Evolutionary conservation across 345 rosid genomes (phyloP), one percentile per base, ranked within the genome.

Genomic region (Turnera subulata): DNA sequence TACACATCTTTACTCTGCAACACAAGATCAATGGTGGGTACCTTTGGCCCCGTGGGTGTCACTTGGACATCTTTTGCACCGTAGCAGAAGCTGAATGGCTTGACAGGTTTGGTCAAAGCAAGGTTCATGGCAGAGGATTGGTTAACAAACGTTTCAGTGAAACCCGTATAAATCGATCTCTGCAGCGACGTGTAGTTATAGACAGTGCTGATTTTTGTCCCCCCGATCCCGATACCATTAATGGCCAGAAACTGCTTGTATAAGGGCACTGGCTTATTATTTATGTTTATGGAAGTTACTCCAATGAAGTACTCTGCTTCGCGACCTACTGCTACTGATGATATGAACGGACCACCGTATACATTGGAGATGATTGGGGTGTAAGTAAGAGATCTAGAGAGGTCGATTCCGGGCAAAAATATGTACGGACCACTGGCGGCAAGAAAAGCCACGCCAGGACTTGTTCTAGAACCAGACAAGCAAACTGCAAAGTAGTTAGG

Each of bases 391-490:
- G 59, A 64, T 25, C 56, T 60, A 1, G 71, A 75, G 29, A 75
- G 58, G 40, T 71, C 80, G 23, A 53, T 24, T 0, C 56, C 57
- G 0, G 71, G 32, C 26, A 37, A 12, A 21, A 74, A 57, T 39
- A 56, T 29, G 62, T 76, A 76, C 12, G 76, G 76, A 18, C 74
- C 80, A 4, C 50, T 35, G 26, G 63, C 12, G 14, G 74, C 80
- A 16, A 76, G 11, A 8, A 64, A 54, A 13, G 50, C 39, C 6
- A 54, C 57, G 6, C 69, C 74, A 1, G 58, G 33, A 12, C 33
- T 52, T 9, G 58, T 11, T n/a, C 42, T 16, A 0, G 74, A 70
- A 22, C 61, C 50, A 1, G 80, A 43, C 8, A 70, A 51, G 26
- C 74, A 70, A 43, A 70, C 35, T 51, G 69, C 69, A 55, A 76